phyloP scores from a whole-genome alignment of 106 monocot genomes.

The Dendrobium officinale region DNA sequence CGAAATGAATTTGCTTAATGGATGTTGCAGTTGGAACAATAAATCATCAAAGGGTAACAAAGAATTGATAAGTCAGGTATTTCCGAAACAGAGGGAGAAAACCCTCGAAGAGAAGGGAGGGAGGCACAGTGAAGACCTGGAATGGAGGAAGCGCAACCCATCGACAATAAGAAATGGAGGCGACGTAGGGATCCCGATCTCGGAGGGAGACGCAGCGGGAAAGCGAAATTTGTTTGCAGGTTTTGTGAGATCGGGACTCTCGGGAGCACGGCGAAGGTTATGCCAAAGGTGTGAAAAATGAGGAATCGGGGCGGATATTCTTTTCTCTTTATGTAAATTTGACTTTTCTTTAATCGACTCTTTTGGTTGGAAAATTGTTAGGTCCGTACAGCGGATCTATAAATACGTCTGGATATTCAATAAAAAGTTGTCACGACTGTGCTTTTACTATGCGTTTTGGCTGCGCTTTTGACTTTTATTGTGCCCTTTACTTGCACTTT shows the following conservation, averaged over 20 bases:
- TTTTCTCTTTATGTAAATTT: too few species aligned
- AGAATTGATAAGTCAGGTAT: not conserved
- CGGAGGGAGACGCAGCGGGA: not conserved
- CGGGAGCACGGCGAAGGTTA: not conserved
- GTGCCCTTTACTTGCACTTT: too few species aligned
- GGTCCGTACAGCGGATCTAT: too few species aligned
- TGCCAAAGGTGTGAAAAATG: too few species aligned
- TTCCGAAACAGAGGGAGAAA: not conserved
- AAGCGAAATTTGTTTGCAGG: not conserved
- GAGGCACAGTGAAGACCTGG: not conserved
- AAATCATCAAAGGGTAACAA: not conserved
- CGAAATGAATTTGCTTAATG: not conserved
- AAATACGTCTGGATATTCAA: too few species aligned
- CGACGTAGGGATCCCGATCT: not conserved
- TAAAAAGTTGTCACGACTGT: too few species aligned
- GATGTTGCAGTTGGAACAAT: not conserved
- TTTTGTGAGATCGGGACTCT: not conserved
- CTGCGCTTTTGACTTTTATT: too few species aligned
- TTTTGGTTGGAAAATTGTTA: too few species aligned
- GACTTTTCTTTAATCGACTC: too few species aligned
- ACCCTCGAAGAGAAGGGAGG: not conserved
- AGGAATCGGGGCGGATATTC: too few species aligned
- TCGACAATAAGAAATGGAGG: not conserved
- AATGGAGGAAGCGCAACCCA: conserved; percentile 8
- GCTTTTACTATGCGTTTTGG: too few species aligned